Conservation (phyloP, 2,329 filamentous ascomycete species). For the Colletotrichum ledebouriae region DNA sequence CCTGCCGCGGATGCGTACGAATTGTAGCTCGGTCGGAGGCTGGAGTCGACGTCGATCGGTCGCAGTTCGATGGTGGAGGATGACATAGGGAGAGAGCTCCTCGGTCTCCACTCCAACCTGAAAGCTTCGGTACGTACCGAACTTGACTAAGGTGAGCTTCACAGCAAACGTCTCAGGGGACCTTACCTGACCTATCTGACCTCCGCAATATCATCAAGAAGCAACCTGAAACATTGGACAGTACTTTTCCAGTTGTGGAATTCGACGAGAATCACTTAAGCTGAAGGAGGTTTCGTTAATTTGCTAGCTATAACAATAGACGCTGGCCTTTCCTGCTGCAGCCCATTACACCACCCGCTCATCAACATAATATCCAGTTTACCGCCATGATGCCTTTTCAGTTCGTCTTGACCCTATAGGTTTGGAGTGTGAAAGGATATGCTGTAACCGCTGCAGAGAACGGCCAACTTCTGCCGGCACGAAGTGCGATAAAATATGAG, state of each 20-base stretch:
- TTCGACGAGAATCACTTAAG: not conserved
- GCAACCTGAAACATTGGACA: not conserved
- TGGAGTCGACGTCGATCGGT: slow-evolving; percentile 32
- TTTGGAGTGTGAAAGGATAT: slow-evolving; percentile 11
- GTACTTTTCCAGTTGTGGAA: no score
- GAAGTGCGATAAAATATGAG: slow-evolving; percentile 29
- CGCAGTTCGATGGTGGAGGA: slow-evolving; percentile 36
- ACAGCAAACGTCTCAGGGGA: no score
- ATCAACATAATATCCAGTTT: not conserved
- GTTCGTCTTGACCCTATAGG: not conserved
- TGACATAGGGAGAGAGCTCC: slow-evolving; percentile 40
- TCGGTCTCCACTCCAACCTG: slow-evolving; percentile 21
- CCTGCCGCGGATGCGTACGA: slow-evolving; percentile 27
- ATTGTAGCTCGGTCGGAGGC: slow-evolving; percentile 32
- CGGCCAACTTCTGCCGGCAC: slow-evolving; percentile 22
- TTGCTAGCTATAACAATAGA: not conserved
- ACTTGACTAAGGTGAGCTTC: not conserved
- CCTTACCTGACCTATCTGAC: no score
- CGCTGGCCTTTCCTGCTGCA: not conserved
- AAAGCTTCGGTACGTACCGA: slow-evolving; percentile 36
- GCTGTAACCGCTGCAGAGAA: slow-evolving; percentile 22
- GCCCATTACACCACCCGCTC: not conserved
- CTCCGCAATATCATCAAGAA: not conserved
- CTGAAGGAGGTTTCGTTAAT: not conserved
- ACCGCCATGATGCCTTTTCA: slow-evolving; percentile 17